Evolutionary conservation across 495 filamentous ascomycete genomes (phyloP).

Genomic region (Tuber magnatum): DNA sequence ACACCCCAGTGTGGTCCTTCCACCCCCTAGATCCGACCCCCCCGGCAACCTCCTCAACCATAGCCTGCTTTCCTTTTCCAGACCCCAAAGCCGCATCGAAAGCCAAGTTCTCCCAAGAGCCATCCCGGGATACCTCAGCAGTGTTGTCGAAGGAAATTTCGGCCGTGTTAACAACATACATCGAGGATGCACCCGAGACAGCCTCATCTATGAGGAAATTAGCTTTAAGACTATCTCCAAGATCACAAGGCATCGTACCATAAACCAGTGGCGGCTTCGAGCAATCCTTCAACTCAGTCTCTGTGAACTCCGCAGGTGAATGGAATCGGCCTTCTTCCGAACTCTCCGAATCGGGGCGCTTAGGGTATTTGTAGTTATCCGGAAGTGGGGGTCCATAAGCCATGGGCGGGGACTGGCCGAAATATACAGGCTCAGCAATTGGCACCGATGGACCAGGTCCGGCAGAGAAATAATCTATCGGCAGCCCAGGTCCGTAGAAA

Average conservation of each 20-base stretch:
- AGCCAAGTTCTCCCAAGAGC: background rate
- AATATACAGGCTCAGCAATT: constrained; percentile 2
- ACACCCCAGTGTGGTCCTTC: background rate
- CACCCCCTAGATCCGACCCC: background rate
- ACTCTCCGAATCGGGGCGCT: background rate
- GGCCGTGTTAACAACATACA: background rate
- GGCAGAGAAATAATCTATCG: background rate
- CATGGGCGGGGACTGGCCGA: background rate
- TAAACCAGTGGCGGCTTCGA: background rate
- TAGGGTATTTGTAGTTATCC: background rate
- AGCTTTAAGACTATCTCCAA: background rate
- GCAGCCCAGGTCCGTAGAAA: constrained; percentile 24
- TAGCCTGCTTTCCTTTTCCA: background rate
- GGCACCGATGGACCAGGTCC: background rate
- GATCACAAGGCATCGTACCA: background rate
- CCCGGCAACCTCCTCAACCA: background rate
- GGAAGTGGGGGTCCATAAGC: background rate
- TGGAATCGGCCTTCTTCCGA: background rate
- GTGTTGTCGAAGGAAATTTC: background rate
- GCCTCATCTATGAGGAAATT: background rate
- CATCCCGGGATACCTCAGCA: background rate
- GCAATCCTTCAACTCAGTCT: background rate
- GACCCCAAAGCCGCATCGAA: background rate
- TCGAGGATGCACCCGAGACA: background rate
- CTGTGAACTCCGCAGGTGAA: background rate